A percentile compares a stretch with the other conserved stretches of the same genome.
phyloP scores from a whole-genome alignment of 2,329 filamentous ascomycete species.

The Xylaria sp. region DNA sequence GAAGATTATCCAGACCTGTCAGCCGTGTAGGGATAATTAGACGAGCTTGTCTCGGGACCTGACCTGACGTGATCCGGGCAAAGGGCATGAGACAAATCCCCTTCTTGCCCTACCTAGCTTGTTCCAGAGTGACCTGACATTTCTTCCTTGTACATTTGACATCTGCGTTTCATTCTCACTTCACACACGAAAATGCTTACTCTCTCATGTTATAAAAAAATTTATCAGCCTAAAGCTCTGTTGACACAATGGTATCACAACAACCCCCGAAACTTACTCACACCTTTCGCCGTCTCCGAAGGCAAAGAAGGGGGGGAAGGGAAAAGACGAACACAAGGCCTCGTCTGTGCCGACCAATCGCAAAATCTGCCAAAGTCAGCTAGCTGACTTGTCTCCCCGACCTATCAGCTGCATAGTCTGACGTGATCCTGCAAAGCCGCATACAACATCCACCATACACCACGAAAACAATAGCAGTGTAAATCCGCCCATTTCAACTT shows the following conservation, averaged over 20 bases:
- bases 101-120: constrained; percentile 21
- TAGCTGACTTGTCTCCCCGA: constrained; percentile 21
- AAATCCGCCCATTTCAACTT: background rate
- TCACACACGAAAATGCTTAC: too few species aligned
- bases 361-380: constrained; percentile 13
- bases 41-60: constrained; percentile 47
- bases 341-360: constrained; percentile 17
- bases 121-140: constrained; percentile 34
- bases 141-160: background rate
- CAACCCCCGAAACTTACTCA: background rate
- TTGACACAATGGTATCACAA: background rate
- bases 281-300: constrained; percentile 22
- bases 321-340: constrained; percentile 4
- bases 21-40: constrained; percentile 37
- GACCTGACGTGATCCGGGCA: constrained; percentile 32
- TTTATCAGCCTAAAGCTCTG: background rate
- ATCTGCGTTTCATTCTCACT: background rate
- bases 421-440: constrained; percentile 20
- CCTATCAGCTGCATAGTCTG: constrained; percentile 22
- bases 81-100: constrained; percentile 11
- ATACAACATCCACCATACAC: background rate
- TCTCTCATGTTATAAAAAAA: background rate
- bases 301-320: background rate
- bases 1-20: constrained; percentile 24
- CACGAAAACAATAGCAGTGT: background rate